phyloP scores from a whole-genome alignment of 192 early-diverging fungal genomes.

The Entophlyctis helioformis region DNA sequence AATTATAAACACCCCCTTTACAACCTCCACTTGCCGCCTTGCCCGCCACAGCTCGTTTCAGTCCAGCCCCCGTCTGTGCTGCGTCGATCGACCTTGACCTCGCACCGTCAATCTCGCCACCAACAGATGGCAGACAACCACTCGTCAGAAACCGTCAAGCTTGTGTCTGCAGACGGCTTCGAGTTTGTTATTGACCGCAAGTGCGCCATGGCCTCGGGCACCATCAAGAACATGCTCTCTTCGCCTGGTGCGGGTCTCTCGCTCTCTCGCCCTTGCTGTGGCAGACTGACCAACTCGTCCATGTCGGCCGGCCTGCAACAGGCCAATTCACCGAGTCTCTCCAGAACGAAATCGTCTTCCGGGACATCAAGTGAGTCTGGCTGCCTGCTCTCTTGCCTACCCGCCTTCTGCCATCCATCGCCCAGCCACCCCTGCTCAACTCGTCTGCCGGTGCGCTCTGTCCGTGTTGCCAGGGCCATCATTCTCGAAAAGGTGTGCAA shows the following conservation, averaged over 20 bases:
- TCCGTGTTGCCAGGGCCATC: constrained; percentile 47
- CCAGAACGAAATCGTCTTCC: constrained; percentile 75
- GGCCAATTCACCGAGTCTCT: constrained; percentile 85
- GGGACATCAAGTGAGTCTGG: constrained; percentile 73
- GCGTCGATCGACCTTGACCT: too few species aligned
- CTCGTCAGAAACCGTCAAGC: constrained; percentile 62
- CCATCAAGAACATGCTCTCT: constrained; percentile 90
- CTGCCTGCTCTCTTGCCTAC: background rate
- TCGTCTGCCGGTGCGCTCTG: constrained; percentile 1
- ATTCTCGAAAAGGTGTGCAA: constrained; percentile 89
- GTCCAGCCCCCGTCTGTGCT: too few species aligned
- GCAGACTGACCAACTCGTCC: too few species aligned
- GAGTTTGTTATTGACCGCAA: constrained; percentile 76
- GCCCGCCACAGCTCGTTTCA: too few species aligned
- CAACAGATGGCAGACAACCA: too few species aligned
- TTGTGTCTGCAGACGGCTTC: constrained; percentile 83
- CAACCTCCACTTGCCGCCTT: too few species aligned
- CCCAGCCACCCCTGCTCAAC: background rate
- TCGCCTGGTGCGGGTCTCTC: constrained; percentile 37
- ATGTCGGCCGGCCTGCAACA: too few species aligned
- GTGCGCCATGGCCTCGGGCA: constrained; percentile 83
- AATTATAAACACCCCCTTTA: too few species aligned
- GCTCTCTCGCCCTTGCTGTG: too few species aligned
- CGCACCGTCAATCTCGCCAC: too few species aligned
- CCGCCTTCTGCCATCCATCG: background rate